A percentile compares a stretch with the other conserved stretches of the same genome.
These are phyloP conservation scores for Berkeleyomyces rouxiae DNA, from an alignment of 2,329 filamentous ascomycete species.

Conservation along the genomic window DNA sequence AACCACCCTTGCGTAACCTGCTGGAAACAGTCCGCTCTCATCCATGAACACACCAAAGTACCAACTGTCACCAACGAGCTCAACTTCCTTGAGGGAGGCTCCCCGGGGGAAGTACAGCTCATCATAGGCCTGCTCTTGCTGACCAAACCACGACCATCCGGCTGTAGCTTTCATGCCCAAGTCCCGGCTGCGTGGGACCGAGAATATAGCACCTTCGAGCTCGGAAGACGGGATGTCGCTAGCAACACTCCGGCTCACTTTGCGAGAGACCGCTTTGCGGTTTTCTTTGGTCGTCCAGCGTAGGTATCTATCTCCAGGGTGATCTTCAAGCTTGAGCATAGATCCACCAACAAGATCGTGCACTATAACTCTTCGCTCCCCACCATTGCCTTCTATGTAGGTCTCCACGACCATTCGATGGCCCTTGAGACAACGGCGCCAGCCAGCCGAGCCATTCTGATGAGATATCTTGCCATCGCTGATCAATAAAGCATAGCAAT, in stretches of 20 bases:
- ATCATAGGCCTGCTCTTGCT: slow-evolving; percentile 37
- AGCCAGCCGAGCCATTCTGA: slow-evolving; percentile 65
- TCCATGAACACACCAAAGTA: slow-evolving; percentile 77
- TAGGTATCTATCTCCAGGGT: not conserved
- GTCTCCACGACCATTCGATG: slow-evolving; percentile 74
- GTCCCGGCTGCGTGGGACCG: slow-evolving; percentile 3
- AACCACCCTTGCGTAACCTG: slow-evolving; percentile 47
- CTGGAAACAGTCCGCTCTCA: slow-evolving; percentile 61
- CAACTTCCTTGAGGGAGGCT: slow-evolving; percentile 66
- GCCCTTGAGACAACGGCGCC: slow-evolving; percentile 63
- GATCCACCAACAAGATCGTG: slow-evolving; percentile 64
- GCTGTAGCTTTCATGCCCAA: slow-evolving; percentile 34
- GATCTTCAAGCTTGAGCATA: slow-evolving; percentile 32
- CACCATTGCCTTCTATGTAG: slow-evolving; percentile 52
- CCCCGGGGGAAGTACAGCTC: slow-evolving; percentile 73
- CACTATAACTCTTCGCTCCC: slow-evolving; percentile 50
- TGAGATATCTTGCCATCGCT: slow-evolving; percentile 45
- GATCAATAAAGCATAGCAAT: slow-evolving; percentile 58
- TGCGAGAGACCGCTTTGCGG: not conserved
- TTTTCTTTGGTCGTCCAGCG: slow-evolving; percentile 6
- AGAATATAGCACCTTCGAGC: not conserved
- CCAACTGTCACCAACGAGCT: slow-evolving; percentile 86
- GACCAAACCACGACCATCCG: slow-evolving; percentile 64
- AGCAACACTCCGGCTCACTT: slow-evolving; percentile 28
- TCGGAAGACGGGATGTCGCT: slow-evolving; percentile 19